Conservation (phyloP, 1,284 basidiomycete species). For the Ceratobasidium sp. region DNA sequence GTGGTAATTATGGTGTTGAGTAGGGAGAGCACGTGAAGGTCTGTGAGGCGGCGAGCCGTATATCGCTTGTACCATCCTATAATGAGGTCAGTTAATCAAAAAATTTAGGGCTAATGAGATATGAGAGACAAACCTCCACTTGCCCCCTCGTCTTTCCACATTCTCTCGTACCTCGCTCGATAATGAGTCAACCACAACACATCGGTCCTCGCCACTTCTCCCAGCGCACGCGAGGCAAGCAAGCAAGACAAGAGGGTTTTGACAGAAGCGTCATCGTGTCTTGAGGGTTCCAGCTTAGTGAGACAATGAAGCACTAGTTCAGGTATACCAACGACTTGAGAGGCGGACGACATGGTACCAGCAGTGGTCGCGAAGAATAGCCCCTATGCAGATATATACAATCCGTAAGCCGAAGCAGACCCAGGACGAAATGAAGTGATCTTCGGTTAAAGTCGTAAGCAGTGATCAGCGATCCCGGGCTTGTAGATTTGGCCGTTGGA, state of each 20-base stretch:
- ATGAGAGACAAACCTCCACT: too few relatives aligned
- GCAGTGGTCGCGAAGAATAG: too few relatives aligned
- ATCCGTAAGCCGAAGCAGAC: too few relatives aligned
- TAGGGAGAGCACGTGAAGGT: neutral
- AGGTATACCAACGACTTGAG: neutral
- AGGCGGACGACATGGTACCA: neutral
- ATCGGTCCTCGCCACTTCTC: constrained; percentile 10
- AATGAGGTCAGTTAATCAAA: too few relatives aligned
- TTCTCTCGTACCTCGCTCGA: constrained; percentile 1
- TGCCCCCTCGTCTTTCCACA: neutral
- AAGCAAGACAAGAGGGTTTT: constrained; percentile 4
- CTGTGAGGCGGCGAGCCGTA: neutral
- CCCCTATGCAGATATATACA: too few relatives aligned
- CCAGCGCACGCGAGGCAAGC: neutral
- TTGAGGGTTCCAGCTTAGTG: neutral
- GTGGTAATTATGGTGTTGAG: constrained; percentile 7
- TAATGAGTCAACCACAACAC: constrained; percentile 19
- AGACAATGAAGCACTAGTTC: constrained; percentile 9
- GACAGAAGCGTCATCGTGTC: constrained; percentile 12
- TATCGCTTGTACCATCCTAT: constrained; percentile 20
- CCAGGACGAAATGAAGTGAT: too few relatives aligned
- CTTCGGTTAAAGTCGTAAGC: too few relatives aligned
- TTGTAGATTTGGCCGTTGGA: too few relatives aligned
- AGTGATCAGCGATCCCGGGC: too few relatives aligned
- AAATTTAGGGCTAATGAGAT: too few relatives aligned